A percentile compares a stretch with the other conserved stretches of the same genome.
phyloP scores from a whole-genome alignment of 306 rosid genomes.

The Argentina anserina region DNA sequence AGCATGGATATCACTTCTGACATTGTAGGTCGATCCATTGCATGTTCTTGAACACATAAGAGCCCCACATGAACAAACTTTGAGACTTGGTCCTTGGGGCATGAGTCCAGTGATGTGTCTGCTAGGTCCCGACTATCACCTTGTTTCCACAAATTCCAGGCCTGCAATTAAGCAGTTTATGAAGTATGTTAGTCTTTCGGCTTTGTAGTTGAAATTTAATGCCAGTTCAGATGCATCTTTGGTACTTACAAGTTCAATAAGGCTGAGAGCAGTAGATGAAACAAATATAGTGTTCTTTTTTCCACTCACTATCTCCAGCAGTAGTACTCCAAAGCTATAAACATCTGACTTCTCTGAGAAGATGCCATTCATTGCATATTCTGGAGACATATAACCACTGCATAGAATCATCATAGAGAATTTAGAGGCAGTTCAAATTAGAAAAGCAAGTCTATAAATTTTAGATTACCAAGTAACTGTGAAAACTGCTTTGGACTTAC shows the following conservation, averaged over 20 bases:
- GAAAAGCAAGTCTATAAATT: not conserved
- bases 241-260: conserved; percentile 21
- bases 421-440: not conserved
- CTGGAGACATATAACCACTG: conserved; percentile 34
- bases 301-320: conserved; percentile 29
- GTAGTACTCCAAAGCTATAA: conserved; percentile 30
- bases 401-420: not conserved
- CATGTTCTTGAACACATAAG: conserved; percentile 29
- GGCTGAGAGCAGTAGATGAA: conserved; percentile 10
- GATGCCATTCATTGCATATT: conserved; percentile 33
- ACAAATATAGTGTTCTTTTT: conserved; percentile 13
- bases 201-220: not conserved
- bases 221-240: not conserved
- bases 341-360: conserved; percentile 29
- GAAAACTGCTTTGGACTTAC: conserved; percentile 12
- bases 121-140: conserved; percentile 6
- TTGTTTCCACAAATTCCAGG: conserved; percentile 26
- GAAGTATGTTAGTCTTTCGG: not conserved
- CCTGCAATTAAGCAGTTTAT: conserved; percentile 14
- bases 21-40: conserved; percentile 27
- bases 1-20: conserved; percentile 29
- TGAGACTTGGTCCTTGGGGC: conserved; percentile 15
- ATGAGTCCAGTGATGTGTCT: conserved; percentile 18
- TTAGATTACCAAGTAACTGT: not conserved
- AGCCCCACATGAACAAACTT: conserved; percentile 25